Evolutionary conservation across 2,329 filamentous ascomycete genomes (phyloP), one percentile per base, ranked within the genome.

Genomic region (Fusarium robinianum): DNA sequence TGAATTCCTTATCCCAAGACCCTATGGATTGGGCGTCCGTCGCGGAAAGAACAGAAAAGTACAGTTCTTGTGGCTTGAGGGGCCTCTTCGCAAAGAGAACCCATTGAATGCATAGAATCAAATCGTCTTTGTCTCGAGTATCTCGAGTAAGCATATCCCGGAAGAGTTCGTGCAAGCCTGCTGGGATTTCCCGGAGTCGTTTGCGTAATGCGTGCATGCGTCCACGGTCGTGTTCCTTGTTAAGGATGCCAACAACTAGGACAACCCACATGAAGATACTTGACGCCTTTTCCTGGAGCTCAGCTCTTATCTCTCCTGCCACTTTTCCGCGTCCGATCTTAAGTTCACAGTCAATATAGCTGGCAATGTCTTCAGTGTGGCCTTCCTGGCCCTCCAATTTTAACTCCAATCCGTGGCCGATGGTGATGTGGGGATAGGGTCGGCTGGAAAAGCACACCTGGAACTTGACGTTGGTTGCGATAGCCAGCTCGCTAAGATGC

Each of bases 141-240:
- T 84, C 78, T 18, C 76, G 67, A 1, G 50, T 70, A 3, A 83
- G 41, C 1, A 83, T 77, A 17, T 77, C 61, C 7, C 63, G 64
- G 47, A 84, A 83, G 0, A 84, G 54, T 0, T 74, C 60, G 31
- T 69, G 57, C 0, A 84, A 60, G 1, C 66, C 63, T 0, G 6
- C 29, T 0, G 73, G 73, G 0, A 76, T 65, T 2, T 68, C 59
- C 1, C 25, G 12, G 0, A 76, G 62, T 5, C 49, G 55, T 15
- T 61, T 42, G 2, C 26, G 56, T 0, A 72, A 27, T 5, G 39
- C 25, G 17, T 52, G 26, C 0, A 64, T 47, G 0, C 46, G 48
- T 0, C 67, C 70, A 6, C 49, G 10, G 2, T 60, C 46, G 14
- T 63, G 51, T 18, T 69, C 67, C 3, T 56, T 56, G 26, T 72